Evolutionary conservation across 75 land plant genomes (phyloP), one percentile per base, ranked within the genome.

Genomic region (Azolla pinnata): DNA sequence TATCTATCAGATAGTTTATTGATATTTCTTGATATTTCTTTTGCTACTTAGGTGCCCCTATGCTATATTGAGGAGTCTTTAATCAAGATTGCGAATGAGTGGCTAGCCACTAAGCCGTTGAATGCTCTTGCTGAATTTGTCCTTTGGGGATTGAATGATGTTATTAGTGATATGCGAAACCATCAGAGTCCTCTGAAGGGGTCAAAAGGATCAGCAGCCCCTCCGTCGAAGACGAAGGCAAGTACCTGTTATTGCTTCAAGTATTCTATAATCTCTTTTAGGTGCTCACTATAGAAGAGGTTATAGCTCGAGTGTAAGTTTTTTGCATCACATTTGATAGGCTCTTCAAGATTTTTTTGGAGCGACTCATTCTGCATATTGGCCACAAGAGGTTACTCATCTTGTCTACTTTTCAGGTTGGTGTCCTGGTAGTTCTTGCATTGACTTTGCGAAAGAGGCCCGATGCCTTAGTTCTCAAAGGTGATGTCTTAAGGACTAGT

Each of bases 371-470:
- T 7, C 42, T 38, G 42, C 7, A 7, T 38, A 8, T 38, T 7
- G 7, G 14, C 42, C 42, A 38, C n/a, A n/a, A n/a, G n/a, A n/a
- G n/a, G n/a, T n/a, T n/a, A 38, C 14, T 38, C 42, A 14, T 12
- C 51, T 48, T 48, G 21, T 48, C 2, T 52, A n/a, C 27, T 52
- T 1, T 24, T 51, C 84, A 89, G 96, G 89, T 89, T 35, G 90
- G 81, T 18, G 73, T 89, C n/a, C 78, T 89, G 66, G 69, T 83
- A 5, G 80, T 78, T 55, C 67, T 85, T 26, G 90, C 96, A 21
- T 69, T 89, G 81, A 64, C 67, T 19, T 48, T 86, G 69, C 66
- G 96, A 18, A 74, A 82, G 54, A 85, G 75, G 26, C 90, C 96
- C 65, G 96, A 89, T 53, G 67, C 67, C 17, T 57, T 89, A 7